phyloP scores from a whole-genome alignment of 768 basidiomycete species.

The Phanerochaete sordida region DNA sequence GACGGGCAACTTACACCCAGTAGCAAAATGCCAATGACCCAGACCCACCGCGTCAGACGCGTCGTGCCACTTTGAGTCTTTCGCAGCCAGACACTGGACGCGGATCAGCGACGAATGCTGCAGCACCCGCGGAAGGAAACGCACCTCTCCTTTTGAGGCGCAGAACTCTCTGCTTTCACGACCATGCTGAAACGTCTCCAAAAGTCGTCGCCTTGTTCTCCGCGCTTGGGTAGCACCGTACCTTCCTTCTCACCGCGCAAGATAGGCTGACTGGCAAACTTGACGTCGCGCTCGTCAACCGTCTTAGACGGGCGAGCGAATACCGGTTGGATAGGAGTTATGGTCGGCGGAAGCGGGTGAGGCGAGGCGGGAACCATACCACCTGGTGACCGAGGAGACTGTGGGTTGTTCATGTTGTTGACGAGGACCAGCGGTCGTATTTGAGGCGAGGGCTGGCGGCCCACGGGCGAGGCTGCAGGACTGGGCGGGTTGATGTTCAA shows the following conservation, averaged over 20 bases:
- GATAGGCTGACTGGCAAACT: slow-evolving; percentile 50
- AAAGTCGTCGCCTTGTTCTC: slow-evolving; percentile 78
- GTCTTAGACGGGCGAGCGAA: slow-evolving; percentile 61
- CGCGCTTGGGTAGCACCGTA: slow-evolving; percentile 59
- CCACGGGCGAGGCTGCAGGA: slow-evolving; percentile 35
- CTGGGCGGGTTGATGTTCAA: slow-evolving; percentile 43
- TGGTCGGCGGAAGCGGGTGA: slow-evolving; percentile 72
- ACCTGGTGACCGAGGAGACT: slow-evolving; percentile 24
- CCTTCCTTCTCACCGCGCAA: slow-evolving; percentile 70
- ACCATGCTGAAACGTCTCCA: slow-evolving; percentile 87
- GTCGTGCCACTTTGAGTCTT: slow-evolving; percentile 54
- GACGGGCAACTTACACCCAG: slow-evolving; percentile 40
- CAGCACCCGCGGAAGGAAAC: background rate
- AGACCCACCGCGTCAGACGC: slow-evolving; percentile 65
- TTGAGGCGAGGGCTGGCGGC: slow-evolving; percentile 24
- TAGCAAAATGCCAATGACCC: slow-evolving; percentile 60
- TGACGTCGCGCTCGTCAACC: slow-evolving; percentile 37
- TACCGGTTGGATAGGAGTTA: slow-evolving; percentile 75
- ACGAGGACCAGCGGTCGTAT: slow-evolving; percentile 23
- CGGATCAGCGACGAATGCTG: background rate
- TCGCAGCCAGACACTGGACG: slow-evolving; percentile 57
- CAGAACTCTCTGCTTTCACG: slow-evolving; percentile 58
- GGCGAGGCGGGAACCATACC: slow-evolving; percentile 46
- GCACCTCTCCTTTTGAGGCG: slow-evolving; percentile 45
- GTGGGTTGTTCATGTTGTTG: slow-evolving; percentile 24